phyloP scores from a whole-genome alignment of 129 eudicot species.

The Escallonia rubra region DNA sequence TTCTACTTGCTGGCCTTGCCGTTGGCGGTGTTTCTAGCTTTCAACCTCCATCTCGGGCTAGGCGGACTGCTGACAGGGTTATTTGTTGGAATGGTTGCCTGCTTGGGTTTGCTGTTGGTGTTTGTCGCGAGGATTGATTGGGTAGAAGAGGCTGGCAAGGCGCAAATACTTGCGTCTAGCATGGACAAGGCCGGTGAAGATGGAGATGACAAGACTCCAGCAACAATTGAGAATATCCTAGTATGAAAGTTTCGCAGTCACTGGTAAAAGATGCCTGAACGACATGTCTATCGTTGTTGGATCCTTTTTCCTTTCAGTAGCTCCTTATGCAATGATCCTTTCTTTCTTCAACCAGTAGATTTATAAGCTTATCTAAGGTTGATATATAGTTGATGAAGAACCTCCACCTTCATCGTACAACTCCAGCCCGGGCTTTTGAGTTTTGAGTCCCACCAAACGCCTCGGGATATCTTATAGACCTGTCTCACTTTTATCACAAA shows the following conservation, averaged over 20 bases:
- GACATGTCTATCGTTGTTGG: too few relatives aligned
- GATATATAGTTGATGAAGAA: too few relatives aligned
- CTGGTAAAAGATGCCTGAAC: too few relatives aligned
- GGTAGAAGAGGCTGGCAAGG: conserved; percentile 67
- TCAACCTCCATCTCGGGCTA: conserved; percentile 60
- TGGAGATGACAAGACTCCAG: not conserved
- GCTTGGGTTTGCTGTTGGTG: conserved; percentile 51
- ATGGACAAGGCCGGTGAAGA: conserved; percentile 7
- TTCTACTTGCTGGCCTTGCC: conserved; percentile 90
- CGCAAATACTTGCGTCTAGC: conserved; percentile 35
- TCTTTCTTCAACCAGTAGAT: too few relatives aligned
- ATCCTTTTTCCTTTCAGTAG: too few relatives aligned
- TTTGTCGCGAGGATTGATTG: conserved; percentile 59
- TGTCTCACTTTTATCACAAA: too few relatives aligned
- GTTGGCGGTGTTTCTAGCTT: conserved; percentile 54
- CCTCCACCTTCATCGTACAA: too few relatives aligned
- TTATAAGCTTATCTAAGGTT: too few relatives aligned
- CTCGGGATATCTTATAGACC: too few relatives aligned
- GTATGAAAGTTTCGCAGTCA: not conserved
- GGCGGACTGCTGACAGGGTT: conserved; percentile 68
- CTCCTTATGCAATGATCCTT: too few relatives aligned
- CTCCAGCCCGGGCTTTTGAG: too few relatives aligned
- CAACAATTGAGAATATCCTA: not conserved
- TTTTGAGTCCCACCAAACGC: too few relatives aligned
- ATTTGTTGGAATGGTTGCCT: conserved; percentile 49